phyloP scores from a whole-genome alignment of 169 alveolate genomes.

The Eimeria acervulina region DNA sequence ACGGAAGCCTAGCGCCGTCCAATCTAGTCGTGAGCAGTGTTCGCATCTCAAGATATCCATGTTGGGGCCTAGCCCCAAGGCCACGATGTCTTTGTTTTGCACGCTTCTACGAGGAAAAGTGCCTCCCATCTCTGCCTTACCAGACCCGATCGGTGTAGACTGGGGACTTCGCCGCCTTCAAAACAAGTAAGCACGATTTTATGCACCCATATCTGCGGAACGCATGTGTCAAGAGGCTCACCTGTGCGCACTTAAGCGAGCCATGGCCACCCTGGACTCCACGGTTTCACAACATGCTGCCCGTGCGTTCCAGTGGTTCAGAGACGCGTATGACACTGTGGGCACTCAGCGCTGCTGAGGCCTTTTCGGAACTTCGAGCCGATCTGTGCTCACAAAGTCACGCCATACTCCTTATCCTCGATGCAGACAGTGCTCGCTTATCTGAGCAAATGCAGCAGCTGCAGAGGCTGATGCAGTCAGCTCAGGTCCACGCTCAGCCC shows the following conservation, averaged over 20 bases:
- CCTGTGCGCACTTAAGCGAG: too few species aligned
- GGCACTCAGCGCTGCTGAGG: slow-evolving; percentile 73
- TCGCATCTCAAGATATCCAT: slow-evolving; percentile 48
- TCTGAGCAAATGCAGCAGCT: slow-evolving; percentile 66
- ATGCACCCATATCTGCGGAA: background rate
- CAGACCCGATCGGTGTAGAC: slow-evolving; percentile 68
- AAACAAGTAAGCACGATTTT: background rate
- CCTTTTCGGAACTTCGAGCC: slow-evolving; percentile 55
- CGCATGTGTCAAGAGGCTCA: background rate
- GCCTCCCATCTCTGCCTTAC: background rate
- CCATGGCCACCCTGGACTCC: background rate
- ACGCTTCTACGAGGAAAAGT: slow-evolving; percentile 12
- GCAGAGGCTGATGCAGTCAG: slow-evolving; percentile 35
- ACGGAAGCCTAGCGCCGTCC: background rate
- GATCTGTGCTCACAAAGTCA: slow-evolving; percentile 62
- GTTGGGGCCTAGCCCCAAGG: slow-evolving; percentile 30
- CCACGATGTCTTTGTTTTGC: slow-evolving; percentile 51
- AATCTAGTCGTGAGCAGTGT: background rate
- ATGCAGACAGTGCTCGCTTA: background rate
- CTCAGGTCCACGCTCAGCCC: background rate
- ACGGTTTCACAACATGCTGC: background rate
- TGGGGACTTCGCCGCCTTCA: slow-evolving; percentile 76
- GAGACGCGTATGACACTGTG: slow-evolving; percentile 70
- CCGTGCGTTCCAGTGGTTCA: slow-evolving; percentile 28
- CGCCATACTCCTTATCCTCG: slow-evolving; percentile 63